Evolutionary conservation across 306 rosid genomes (phyloP).

Genomic region (Gleditsia sinensis): DNA sequence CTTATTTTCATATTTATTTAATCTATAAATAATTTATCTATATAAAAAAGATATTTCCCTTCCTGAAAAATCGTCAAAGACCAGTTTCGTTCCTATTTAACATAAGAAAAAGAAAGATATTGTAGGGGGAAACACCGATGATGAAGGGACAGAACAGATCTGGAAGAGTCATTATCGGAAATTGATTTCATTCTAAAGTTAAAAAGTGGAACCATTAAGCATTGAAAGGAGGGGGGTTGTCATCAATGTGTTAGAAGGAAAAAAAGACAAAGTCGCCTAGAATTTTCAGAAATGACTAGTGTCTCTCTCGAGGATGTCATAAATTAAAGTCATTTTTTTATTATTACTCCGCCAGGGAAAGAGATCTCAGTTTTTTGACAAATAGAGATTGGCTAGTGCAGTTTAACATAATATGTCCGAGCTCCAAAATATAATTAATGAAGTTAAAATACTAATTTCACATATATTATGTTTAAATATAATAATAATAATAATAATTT

Average conservation of each 20-base stretch:
- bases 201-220: conserved; percentile 1
- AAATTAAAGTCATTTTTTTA: conserved; percentile 8
- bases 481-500: too few relatives aligned
- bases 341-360: too few relatives aligned
- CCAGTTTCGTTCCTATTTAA: too few relatives aligned
- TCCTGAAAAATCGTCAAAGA: too few relatives aligned
- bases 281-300: not conserved
- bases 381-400: not conserved
- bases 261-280: not conserved
- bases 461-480: too few relatives aligned
- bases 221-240: not conserved
- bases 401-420: too few relatives aligned
- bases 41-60: too few relatives aligned
- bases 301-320: not conserved
- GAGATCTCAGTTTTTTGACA: too few relatives aligned
- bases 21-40: too few relatives aligned
- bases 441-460: too few relatives aligned
- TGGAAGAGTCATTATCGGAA: conserved; percentile 19
- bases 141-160: not conserved
- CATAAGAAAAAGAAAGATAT: not conserved
- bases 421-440: too few relatives aligned
- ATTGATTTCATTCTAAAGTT: conserved; percentile 1
- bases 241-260: conserved; percentile 21
- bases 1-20: too few relatives aligned
- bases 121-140: not conserved